A percentile compares a stretch with the other conserved stretches of the same genome.
These are phyloP conservation scores for Terana coerulea DNA, from an alignment of 768 basidiomycete genomes.

Conservation along the genomic window DNA sequence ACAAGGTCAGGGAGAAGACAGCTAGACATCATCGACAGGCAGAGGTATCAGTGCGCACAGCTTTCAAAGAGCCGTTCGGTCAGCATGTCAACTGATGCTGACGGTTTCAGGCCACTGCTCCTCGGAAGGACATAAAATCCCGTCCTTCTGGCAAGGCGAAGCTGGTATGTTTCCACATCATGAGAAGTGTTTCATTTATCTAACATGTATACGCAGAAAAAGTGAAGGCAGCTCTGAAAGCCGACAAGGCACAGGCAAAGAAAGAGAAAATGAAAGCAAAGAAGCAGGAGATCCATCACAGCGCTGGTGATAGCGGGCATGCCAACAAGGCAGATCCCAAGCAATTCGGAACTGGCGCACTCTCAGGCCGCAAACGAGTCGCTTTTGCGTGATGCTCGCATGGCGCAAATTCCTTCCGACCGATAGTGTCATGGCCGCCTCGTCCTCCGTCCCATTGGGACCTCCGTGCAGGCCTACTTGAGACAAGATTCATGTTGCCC, in stretches of 20 bases:
- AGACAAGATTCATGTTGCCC: too few relatives aligned
- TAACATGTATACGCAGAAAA: constrained; percentile 13
- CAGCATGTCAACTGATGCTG: not conserved
- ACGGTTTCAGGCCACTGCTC: not conserved
- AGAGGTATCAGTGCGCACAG: not conserved
- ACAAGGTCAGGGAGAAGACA: constrained; percentile 15
- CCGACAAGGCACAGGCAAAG: constrained; percentile 17
- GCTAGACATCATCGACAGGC: constrained; percentile 11
- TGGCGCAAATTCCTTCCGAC: too few relatives aligned
- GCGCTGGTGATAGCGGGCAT: not conserved
- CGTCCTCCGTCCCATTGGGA: too few relatives aligned
- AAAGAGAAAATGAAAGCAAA: constrained; percentile 19
- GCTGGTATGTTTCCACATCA: constrained; percentile 14
- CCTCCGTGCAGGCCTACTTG: too few relatives aligned
- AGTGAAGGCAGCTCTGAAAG: constrained; percentile 19
- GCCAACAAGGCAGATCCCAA: not conserved
- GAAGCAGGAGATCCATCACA: constrained; percentile 10
- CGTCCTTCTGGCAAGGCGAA: constrained; percentile 15
- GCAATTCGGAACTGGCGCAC: not conserved
- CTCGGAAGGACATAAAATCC: not conserved
- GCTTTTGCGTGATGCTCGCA: constrained; percentile 13
- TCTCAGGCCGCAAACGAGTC: constrained; percentile 10
- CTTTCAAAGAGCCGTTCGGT: not conserved
- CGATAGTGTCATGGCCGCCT: too few relatives aligned
- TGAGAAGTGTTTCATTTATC: constrained; percentile 1